Conservation (phyloP, 805 yeast species). For the Yamadazyma sp. region DNA sequence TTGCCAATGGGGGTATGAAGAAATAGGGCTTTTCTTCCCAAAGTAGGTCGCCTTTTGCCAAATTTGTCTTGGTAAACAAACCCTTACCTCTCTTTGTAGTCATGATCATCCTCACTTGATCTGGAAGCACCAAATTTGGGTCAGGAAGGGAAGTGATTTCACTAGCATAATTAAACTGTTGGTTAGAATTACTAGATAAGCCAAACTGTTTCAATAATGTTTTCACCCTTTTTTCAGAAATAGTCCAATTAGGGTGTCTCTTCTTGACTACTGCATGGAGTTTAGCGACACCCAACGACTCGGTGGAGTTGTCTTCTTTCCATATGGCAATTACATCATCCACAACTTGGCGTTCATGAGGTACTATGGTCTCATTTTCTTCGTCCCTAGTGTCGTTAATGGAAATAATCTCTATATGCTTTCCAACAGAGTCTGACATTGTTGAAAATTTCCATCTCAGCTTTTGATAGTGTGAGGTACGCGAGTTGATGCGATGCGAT, state of each 20-base stretch:
- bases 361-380: constrained; percentile 34
- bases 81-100: constrained; percentile 62
- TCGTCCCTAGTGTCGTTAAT: constrained; percentile 33
- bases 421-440: constrained; percentile 12
- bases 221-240: constrained; percentile 59
- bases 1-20: constrained; percentile 67
- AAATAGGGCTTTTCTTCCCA: constrained; percentile 65
- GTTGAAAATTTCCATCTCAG: constrained; percentile 7
- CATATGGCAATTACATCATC: constrained; percentile 63
- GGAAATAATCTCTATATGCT: constrained; percentile 34
- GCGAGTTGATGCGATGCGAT: not conserved
- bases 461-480: constrained; percentile 5
- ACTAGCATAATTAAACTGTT: constrained; percentile 49
- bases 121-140: constrained; percentile 44
- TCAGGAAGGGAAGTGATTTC: constrained; percentile 53
- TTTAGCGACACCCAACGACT: constrained; percentile 54
- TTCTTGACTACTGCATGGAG: constrained; percentile 51
- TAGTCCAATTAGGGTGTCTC: constrained; percentile 59
- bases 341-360: constrained; percentile 58
- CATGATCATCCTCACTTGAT: constrained; percentile 44
- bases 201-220: constrained; percentile 56
- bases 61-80: constrained; percentile 49
- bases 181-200: constrained; percentile 33
- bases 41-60: constrained; percentile 51
- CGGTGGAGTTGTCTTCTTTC: constrained; percentile 66